Evolutionary conservation across 2,329 filamentous ascomycete genomes (phyloP).

Genomic region (Neonectria sp.): DNA sequence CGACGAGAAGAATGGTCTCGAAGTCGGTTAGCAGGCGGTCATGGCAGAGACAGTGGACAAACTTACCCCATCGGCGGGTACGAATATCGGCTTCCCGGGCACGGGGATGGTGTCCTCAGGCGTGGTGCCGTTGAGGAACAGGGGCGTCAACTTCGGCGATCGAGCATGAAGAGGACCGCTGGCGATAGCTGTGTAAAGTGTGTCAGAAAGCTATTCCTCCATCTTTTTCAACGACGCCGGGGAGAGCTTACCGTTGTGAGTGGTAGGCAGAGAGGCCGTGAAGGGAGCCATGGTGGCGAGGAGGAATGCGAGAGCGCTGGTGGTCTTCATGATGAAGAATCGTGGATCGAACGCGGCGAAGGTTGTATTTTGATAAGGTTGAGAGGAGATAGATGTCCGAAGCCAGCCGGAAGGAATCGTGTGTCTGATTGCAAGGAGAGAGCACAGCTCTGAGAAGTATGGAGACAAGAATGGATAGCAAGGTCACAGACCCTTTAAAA

Average conservation of each 20-base stretch:
- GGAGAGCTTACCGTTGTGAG: slow-evolving; percentile 33
- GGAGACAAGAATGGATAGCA: slow-evolving; percentile 2
- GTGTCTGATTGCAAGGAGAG: slow-evolving; percentile 10
- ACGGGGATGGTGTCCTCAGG: slow-evolving; percentile 6
- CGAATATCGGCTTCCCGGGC: slow-evolving; percentile 12
- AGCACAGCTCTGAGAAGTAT: slow-evolving; percentile 29
- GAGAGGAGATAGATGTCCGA: neutral
- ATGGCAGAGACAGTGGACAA: too few relatives aligned
- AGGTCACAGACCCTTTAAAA: slow-evolving; percentile 38
- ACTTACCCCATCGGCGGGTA: slow-evolving; percentile 14
- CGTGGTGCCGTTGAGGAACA: slow-evolving; percentile 4
- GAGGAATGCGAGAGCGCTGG: slow-evolving; percentile 34
- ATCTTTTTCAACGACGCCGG: neutral
- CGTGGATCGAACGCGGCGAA: slow-evolving; percentile 18
- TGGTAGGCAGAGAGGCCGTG: slow-evolving; percentile 33
- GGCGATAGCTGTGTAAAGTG: neutral
- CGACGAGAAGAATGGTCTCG: neutral
- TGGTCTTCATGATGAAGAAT: slow-evolving; percentile 44
- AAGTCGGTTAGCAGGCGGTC: neutral
- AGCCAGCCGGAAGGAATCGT: neutral
- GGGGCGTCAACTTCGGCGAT: neutral
- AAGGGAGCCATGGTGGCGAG: slow-evolving; percentile 40
- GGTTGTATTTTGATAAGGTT: neutral
- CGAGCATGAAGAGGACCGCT: slow-evolving; percentile 1
- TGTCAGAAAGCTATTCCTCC: neutral